Conservation (phyloP, 768 basidiomycete species). For the Amanita fuliginea region DNA sequence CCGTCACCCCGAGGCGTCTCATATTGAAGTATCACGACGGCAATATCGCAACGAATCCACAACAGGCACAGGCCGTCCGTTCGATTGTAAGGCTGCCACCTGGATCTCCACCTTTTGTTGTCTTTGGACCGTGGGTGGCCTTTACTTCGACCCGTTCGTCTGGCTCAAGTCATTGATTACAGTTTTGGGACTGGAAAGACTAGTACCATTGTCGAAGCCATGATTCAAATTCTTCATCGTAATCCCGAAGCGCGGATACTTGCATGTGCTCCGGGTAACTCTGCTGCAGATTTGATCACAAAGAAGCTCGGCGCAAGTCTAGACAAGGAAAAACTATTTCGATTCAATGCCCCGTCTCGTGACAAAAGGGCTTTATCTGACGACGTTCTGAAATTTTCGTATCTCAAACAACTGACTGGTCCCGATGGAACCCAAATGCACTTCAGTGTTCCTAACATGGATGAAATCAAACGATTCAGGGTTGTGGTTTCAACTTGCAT, state of each 20-base stretch:
- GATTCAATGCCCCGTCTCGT: conserved; percentile 32
- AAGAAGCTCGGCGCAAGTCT: conserved; percentile 18
- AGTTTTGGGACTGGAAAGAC: conserved; percentile 46
- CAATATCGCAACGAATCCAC: conserved; percentile 26
- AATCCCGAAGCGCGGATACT: conserved; percentile 26
- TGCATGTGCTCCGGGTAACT: conserved; percentile 45
- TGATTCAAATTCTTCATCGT: conserved; percentile 27
- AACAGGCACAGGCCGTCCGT: conserved; percentile 35
- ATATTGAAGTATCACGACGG: conserved; percentile 18
- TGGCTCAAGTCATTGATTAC: conserved; percentile 14
- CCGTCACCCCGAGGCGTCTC: background rate
- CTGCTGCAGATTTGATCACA: conserved; percentile 42
- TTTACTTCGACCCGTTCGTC: background rate
- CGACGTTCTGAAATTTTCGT: background rate
- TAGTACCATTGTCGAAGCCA: conserved; percentile 39
- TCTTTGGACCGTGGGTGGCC: conserved; percentile 47
- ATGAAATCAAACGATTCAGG: conserved; percentile 2
- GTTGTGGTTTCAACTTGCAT: conserved; percentile 5
- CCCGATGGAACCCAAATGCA: background rate
- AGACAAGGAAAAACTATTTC: conserved; percentile 26
- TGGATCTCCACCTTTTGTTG: conserved; percentile 38
- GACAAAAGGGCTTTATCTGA: background rate
- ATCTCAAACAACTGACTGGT: background rate
- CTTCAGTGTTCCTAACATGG: background rate
- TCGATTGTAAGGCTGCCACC: conserved; percentile 29